phyloP scores from a whole-genome alignment of 2,329 filamentous ascomycete genomes.

The Oidium heveae region DNA sequence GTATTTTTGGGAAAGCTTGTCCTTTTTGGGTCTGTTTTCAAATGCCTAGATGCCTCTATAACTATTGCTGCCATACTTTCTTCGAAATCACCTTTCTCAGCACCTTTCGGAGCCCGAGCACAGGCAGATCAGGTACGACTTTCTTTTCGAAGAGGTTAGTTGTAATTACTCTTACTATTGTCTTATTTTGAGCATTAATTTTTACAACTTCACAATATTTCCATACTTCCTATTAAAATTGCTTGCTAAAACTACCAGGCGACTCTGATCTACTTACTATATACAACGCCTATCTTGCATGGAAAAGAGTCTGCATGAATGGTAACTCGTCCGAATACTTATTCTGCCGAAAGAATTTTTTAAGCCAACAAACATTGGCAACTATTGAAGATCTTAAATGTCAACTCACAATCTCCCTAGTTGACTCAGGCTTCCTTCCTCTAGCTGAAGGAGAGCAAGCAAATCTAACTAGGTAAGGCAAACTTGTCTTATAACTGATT shows the following conservation, averaged over 20 bases:
- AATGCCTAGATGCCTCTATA: constrained; percentile 72
- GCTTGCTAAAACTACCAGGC: constrained; percentile 19
- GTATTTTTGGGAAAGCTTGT: constrained; percentile 90
- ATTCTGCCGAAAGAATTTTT: constrained; percentile 86
- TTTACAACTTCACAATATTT: background rate
- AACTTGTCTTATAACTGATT: constrained; percentile 13
- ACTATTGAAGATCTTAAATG: constrained; percentile 94
- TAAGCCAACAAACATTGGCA: constrained; percentile 64
- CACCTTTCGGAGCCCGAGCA: constrained; percentile 57
- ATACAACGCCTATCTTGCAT: constrained; percentile 79
- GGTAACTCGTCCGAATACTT: constrained; percentile 45
- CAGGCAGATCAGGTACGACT: constrained; percentile 61
- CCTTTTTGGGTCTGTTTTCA: constrained; percentile 63
- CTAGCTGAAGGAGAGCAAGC: constrained; percentile 49
- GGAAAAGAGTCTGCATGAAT: constrained; percentile 59
- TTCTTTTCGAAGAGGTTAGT: constrained; percentile 43
- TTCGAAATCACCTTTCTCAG: constrained; percentile 81
- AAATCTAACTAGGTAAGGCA: constrained; percentile 28
- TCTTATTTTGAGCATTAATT: too few relatives aligned
- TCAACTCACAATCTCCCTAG: constrained; percentile 63
- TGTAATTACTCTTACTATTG: background rate
- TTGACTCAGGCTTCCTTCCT: constrained; percentile 61
- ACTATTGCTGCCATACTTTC: constrained; percentile 84
- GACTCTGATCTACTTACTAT: constrained; percentile 83
- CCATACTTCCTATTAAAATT: background rate